A percentile compares a stretch with the other conserved stretches of the same genome.
Evolutionary conservation across 176 grass and related monocot genomes (phyloP).

Genomic region (Oropetium thomaeum): DNA sequence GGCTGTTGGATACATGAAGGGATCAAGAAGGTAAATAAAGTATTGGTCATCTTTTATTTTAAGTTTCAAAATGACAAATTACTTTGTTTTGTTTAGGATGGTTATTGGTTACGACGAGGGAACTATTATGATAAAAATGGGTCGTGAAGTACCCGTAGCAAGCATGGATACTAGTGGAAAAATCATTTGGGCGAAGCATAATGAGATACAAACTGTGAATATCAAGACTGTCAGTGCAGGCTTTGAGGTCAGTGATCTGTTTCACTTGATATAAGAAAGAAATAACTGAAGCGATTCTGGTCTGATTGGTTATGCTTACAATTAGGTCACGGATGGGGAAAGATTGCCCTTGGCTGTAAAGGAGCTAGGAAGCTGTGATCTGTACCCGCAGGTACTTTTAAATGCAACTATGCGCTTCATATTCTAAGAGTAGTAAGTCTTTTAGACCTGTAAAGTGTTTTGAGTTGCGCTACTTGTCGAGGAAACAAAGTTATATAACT

Average conservation of each 20-base stretch:
- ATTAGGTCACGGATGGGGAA: constrained; percentile 85
- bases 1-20: constrained; percentile 94
- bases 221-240: constrained; percentile 86
- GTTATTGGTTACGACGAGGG: constrained; percentile 98
- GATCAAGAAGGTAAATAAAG: constrained; percentile 91
- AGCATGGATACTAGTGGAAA: constrained; percentile 97
- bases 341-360: constrained; percentile 93
- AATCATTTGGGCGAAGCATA: constrained; percentile 99
- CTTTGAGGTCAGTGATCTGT: constrained; percentile 63
- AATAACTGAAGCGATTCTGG: constrained; percentile 9
- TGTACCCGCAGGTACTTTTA: constrained; percentile 87
- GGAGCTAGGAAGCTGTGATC: constrained; percentile 94
- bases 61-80: constrained; percentile 1
- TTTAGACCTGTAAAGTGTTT: constrained; percentile 1
- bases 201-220: constrained; percentile 97
- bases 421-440: constrained; percentile 1
- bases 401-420: constrained; percentile 18
- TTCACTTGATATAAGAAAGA: constrained; percentile 1
- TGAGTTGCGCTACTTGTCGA: background rate
- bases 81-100: constrained; percentile 54
- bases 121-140: constrained; percentile 99
- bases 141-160: constrained; percentile 92
- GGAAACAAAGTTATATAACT: too few relatives aligned
- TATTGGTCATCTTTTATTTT: too few relatives aligned
- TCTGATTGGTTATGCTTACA: constrained; percentile 21